These are phyloP conservation scores for Cokeromyces recurvatus DNA, from an alignment of 371 early-diverging fungal species.

Conservation along the genomic window DNA sequence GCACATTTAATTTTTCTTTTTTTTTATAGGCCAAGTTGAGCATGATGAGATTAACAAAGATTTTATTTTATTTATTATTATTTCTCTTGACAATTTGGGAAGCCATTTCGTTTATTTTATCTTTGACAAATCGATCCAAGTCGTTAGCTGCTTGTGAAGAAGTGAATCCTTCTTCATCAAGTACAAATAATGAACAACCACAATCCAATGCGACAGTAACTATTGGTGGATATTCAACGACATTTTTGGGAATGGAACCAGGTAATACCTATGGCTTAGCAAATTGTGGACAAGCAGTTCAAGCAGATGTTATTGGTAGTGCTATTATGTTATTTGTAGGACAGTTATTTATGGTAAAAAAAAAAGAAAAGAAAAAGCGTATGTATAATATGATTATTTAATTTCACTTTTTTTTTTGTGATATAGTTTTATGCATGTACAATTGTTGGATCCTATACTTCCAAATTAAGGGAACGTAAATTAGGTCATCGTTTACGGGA, in stretches of 20 bases:
- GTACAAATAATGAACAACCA: neutral
- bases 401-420: too few relatives aligned
- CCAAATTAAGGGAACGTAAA: conserved; percentile 35
- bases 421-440: conserved; percentile 37
- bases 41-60: conserved; percentile 38
- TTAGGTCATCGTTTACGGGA: conserved; percentile 47
- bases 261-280: conserved; percentile 45
- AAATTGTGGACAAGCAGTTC: conserved; percentile 43
- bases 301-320: conserved; percentile 43
- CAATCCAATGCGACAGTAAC: conserved; percentile 10
- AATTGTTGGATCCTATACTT: conserved; percentile 31
- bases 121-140: conserved; percentile 32
- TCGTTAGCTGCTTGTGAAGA: conserved; percentile 25
- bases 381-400: too few relatives aligned
- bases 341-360: conserved; percentile 33
- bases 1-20: too few relatives aligned
- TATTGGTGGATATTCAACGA: conserved; percentile 30
- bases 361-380: neutral
- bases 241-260: conserved; percentile 42
- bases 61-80: conserved; percentile 34
- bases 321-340: conserved; percentile 43
- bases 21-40: conserved; percentile 33
- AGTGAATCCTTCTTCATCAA: conserved; percentile 21
- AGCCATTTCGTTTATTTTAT: conserved; percentile 31
- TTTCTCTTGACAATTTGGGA: conserved; percentile 35